Evolutionary conservation across 257 asterid genomes (phyloP).

Genomic region (Solanum bulbocastanum): DNA sequence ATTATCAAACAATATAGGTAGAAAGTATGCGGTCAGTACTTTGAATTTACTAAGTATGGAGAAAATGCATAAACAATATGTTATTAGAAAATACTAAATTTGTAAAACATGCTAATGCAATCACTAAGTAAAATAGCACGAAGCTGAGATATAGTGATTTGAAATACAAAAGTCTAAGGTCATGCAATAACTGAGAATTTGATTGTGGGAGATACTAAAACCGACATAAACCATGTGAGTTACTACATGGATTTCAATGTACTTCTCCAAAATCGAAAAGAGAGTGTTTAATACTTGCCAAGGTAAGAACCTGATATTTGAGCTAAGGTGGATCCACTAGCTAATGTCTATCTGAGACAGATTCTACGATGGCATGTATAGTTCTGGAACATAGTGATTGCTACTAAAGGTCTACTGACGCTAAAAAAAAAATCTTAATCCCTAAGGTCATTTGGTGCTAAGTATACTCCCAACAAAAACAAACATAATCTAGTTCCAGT

Average conservation of each 20-base stretch:
- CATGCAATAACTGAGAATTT: not conserved
- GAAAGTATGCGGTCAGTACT: too few relatives aligned
- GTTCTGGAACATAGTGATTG: too few relatives aligned
- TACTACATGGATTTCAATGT: not conserved
- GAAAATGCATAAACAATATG: not conserved
- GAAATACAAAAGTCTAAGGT: not conserved
- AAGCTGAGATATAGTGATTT: not conserved
- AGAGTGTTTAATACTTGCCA: not conserved
- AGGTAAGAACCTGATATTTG: not conserved
- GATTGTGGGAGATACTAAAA: not conserved
- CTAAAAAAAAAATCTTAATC: not conserved
- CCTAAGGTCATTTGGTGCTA: not conserved
- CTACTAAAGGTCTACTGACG: not conserved
- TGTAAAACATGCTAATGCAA: not conserved
- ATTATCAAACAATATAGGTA: not conserved
- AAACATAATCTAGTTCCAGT: not conserved
- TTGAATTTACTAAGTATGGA: not conserved
- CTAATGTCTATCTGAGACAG: not conserved
- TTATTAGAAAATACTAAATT: too few relatives aligned
- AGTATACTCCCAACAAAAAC: not conserved
- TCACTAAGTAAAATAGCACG: not conserved
- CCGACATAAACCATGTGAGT: not conserved
- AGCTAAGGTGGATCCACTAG: not conserved
- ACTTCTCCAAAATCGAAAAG: not conserved
- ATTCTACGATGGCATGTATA: too few relatives aligned